Base-by-base conservation (phyloP, 495 filamentous ascomycete species). In the Talaromyces borbonicus region DNA sequence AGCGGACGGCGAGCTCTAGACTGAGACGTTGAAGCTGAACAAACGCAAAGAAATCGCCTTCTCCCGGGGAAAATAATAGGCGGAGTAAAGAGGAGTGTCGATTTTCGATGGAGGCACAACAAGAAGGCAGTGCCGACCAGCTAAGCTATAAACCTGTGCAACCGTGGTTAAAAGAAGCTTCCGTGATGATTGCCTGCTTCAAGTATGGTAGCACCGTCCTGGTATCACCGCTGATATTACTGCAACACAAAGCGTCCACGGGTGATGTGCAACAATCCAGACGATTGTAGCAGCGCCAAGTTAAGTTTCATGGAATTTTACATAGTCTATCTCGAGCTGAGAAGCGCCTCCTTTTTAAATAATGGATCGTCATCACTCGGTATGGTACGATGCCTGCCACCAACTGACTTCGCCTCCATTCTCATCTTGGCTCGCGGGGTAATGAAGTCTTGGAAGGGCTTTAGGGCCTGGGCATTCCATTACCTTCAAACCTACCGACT, bases 371-470 rank as follows among this genome's bases (percentile, higher is more conserved):
- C n/a, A n/a, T n/a, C n/a, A n/a, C n/a, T n/a, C n/a, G n/a, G n/a
- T n/a, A n/a, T n/a, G n/a, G n/a, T n/a, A n/a, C n/a, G n/a, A n/a
- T n/a, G n/a, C n/a, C n/a, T n/a, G n/a, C n/a, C n/a, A n/a, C 26
- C 40, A 43, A 6, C 40, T 2, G 40, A 36, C 5, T 36, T 38
- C 35, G 35, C 35, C 35, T 38, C 36, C 36, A 11, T 38, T 8
- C 36, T 38, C 38, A 25, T 41, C 43, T 46, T 46, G 43, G 43
- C 43, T 46, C 43, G 43, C 43, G 43, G 43, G 43, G 43, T 46
- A 46, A 46, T n/a, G 19, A 29, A 41, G 43, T 29, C 43, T 46
- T 46, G 30, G 43, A 46, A 33, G 33, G 15, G 25, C 11, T 24
- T 31, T 46, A 44, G 29, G 43, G 43, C 11, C 43, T 46, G 27